Percentiles rank a stretch among this genome's conserved stretches.
These are phyloP conservation scores for Chernovozyma sophiae-reginae DNA, from an alignment of 1,139 yeast genomes.

Conservation along the genomic window DNA sequence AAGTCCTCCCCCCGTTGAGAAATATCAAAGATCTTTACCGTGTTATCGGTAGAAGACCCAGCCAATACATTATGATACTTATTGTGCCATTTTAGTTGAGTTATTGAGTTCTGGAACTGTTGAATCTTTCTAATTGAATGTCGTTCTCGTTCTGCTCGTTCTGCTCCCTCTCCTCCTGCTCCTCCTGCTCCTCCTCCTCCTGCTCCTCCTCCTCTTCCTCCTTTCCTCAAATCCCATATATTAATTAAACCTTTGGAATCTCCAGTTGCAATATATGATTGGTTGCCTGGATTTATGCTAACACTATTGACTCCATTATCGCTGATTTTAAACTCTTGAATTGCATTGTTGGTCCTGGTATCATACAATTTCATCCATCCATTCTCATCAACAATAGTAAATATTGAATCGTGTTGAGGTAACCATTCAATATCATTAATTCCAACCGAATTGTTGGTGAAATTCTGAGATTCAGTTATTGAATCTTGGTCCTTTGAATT, in stretches of 20 bases:
- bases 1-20: conserved; percentile 33
- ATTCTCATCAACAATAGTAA: conserved; percentile 57
- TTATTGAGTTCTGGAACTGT: conserved; percentile 45
- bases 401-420: conserved; percentile 52
- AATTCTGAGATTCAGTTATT: conserved; percentile 9
- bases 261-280: conserved; percentile 58
- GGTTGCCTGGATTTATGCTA: conserved; percentile 57
- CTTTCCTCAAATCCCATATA: conserved; percentile 67
- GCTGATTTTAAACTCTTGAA: conserved; percentile 28
- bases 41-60: conserved; percentile 67
- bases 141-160: too few species aligned
- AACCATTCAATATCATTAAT: conserved; percentile 63
- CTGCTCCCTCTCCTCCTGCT: too few species aligned
- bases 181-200: too few species aligned
- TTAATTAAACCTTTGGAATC: conserved; percentile 56
- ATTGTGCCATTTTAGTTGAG: conserved; percentile 80
- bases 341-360: conserved; percentile 27
- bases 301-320: conserved; percentile 57
- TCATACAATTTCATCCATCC: conserved; percentile 50
- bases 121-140: not conserved
- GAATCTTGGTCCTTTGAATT: conserved; percentile 10
- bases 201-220: too few species aligned
- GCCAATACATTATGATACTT: conserved; percentile 56
- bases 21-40: conserved; percentile 70
- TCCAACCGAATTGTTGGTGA: conserved; percentile 28